Evolutionary conservation across 257 asterid species (phyloP), one percentile per base, ranked within the genome.

Genomic region (Capsicum pubescens): DNA sequence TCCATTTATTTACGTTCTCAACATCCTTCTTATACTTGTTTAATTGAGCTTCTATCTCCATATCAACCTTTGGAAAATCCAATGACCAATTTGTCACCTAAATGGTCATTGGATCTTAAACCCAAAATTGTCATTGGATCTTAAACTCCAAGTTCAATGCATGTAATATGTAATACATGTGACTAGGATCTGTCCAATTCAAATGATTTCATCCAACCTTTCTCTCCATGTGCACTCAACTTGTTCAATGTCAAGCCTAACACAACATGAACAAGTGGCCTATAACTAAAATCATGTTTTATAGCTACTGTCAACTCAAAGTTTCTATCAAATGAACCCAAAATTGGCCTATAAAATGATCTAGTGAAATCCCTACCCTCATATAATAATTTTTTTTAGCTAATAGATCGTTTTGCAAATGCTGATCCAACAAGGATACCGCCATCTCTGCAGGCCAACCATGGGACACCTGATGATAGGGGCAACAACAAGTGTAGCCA

Each of bases 381-480:
- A 0, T 91, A 87, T 79, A 95, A 95, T 87, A 97, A 86, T 97
- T 97, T 84, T 95, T 92, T 90, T 97, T 97, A 2, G 98, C 91
- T 90, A 95, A 85, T 78, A 97, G 89, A 90, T 95, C 99, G 85
- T 97, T 98, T 78, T 95, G 92, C 90, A 97, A 86, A 16, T 95
- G 91, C 91, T 95, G 98, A 86, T 95, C 97, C 86, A 95, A 91
- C 88, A 93, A 88, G 9, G 97, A 91, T 0, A 97, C 99, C 72
- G 95, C 98, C 94, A 97, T 91, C 91, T 95, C 98, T 54, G 99
- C 97, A 12, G 99, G 99, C 36, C 99, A 98, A 7, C 99, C 99
- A 71, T 94, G 95, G 50, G 98, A 76, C 99, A 97, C 89, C 99
- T 91, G 82, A 97, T 95, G 63, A 97, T 87, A 5, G 99, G 99